Evolutionary conservation across 140 eudicot genomes (phyloP), one percentile per base, ranked within the genome.

Genomic region (Cichorium intybus): DNA sequence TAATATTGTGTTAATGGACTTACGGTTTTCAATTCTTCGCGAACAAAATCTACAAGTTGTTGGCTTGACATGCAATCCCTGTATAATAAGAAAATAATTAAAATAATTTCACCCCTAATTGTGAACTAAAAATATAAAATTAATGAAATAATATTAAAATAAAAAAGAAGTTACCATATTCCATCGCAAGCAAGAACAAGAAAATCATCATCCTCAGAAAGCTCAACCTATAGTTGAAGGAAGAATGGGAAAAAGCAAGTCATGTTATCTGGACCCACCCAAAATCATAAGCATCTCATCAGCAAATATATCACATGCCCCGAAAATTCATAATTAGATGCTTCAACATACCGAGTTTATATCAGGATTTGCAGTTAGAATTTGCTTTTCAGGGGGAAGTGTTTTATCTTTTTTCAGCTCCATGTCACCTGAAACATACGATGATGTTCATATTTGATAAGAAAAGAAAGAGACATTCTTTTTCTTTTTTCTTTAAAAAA

Each of bases 21-120:
- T 76, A 94, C 99, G 53, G 82, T 48, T 10, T 68, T 78, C 64
- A 94, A 43, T 22, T 84, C 87, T 64, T 86, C 87, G 7, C 56
- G 67, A 21, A 93, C 88, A 31, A 85, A 88, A 72, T 88, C 99
- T 69, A 93, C 99, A 7, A 87, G 89, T 61, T 94, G 81, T 57
- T 94, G 97, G 85, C 95, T 94, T 31, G 97, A 77, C 99, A 94
- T 79, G 84, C 99, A 94, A 69, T 94, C 99, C 99, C 99, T 93
- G 66, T 64, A 75, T 54, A 57, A 61, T 28, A 46, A 26, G 22
- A 70, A 41, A 34, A 34, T 7, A 14, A 41, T 37, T 41, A 35
- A 1, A 35, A 35, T 35, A 1, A 10, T 35, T 10, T 10, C 5
- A 12, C 4, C 17, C 3, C n/a, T n/a, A 11, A 39, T 10, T 39